Percentiles rank a stretch among this genome's conserved stretches.
Conservation (phyloP, 202 grass and related monocot genomes). For the Elaeis oleifera region DNA sequence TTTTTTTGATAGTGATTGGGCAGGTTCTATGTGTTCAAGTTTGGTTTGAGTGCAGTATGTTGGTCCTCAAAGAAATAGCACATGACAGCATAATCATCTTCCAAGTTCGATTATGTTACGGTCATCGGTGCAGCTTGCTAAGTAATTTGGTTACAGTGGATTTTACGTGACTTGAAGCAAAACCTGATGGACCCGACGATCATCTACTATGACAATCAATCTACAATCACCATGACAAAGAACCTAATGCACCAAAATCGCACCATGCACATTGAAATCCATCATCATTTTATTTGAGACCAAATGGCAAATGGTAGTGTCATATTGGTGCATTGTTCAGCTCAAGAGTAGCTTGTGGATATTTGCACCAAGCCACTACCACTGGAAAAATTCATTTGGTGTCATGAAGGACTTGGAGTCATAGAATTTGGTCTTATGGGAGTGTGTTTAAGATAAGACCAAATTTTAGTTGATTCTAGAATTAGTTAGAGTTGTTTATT, state of each 20-base stretch:
- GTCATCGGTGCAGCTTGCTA: not conserved
- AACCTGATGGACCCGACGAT: not conserved
- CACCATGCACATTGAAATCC: not conserved
- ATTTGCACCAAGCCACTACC: not conserved
- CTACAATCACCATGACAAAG: no score
- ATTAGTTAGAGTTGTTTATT: not conserved
- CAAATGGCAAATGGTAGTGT: not conserved
- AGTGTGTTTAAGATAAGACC: not conserved
- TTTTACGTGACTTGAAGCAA: not conserved
- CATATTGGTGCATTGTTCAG: not conserved
- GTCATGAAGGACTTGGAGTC: not conserved
- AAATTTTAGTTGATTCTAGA: not conserved
- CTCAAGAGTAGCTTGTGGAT: not conserved
- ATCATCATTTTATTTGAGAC: not conserved
- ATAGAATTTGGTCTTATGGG: not conserved
- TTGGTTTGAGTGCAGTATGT: no score
- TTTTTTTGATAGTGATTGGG: no score
- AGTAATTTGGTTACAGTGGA: not conserved
- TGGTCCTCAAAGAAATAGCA: no score
- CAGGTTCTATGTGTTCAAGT: no score
- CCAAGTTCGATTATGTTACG: not conserved
- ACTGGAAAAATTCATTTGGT: not conserved
- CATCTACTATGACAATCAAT: no score
- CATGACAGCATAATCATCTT: not conserved
- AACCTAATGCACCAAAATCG: not conserved